Evolutionary conservation across 2,329 filamentous ascomycete genomes (phyloP).

Genomic region (Colletotrichum cuscutae): DNA sequence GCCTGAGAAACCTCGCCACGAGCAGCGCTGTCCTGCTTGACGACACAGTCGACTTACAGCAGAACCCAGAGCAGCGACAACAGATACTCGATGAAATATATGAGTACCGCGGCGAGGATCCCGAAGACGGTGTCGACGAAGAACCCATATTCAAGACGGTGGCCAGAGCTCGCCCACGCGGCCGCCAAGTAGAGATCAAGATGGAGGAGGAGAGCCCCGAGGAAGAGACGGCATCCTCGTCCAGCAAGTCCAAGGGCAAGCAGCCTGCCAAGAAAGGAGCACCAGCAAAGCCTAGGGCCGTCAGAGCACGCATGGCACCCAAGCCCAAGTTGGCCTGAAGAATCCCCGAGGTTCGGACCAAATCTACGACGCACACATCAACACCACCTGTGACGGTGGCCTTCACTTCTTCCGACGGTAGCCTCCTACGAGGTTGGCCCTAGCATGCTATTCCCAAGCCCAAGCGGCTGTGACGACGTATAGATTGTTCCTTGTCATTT

Average conservation of each 20-base stretch:
- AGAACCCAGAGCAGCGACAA: slow-evolving; percentile 33
- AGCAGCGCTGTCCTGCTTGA: slow-evolving; percentile 9
- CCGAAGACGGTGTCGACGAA: slow-evolving; percentile 30
- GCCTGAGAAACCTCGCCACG: slow-evolving; percentile 25
- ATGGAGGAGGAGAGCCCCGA: background rate
- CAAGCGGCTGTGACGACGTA: slow-evolving; percentile 7
- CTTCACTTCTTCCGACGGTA: background rate
- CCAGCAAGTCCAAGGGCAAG: background rate
- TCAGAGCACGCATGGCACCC: background rate
- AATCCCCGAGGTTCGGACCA: background rate
- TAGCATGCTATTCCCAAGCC: background rate
- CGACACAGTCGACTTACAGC: slow-evolving; percentile 34
- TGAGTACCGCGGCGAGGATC: slow-evolving; percentile 20
- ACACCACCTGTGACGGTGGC: background rate
- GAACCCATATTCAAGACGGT: background rate
- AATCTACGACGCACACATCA: background rate
- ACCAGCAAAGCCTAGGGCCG: background rate
- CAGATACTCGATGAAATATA: slow-evolving; percentile 36
- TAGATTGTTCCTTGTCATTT: slow-evolving; percentile 6
- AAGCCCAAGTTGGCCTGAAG: slow-evolving; percentile 1
- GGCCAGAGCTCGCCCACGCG: background rate
- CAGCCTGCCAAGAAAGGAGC: background rate
- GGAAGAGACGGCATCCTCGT: background rate
- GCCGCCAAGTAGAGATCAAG: background rate
- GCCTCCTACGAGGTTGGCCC: background rate